These are phyloP conservation scores for Ophiostoma angusticollis DNA, from an alignment of 2,329 filamentous ascomycete genomes.

Conservation along the genomic window DNA sequence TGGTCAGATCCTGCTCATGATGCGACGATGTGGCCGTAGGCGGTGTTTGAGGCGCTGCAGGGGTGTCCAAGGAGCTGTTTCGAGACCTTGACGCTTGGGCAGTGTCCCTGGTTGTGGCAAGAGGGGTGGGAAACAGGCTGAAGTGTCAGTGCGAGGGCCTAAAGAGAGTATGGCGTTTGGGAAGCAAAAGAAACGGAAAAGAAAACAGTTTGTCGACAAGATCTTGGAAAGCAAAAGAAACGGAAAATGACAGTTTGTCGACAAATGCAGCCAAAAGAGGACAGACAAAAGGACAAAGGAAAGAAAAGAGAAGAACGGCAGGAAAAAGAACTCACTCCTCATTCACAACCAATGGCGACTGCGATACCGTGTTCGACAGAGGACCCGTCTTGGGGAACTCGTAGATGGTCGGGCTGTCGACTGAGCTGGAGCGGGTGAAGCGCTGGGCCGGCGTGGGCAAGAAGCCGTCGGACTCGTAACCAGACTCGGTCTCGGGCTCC, in stretches of 20 bases:
- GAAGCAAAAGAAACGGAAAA: too few species aligned
- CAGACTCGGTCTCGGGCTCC: background rate
- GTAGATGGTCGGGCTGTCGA: constrained; percentile 51
- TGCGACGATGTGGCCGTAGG: constrained; percentile 27
- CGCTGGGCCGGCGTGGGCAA: constrained; percentile 38
- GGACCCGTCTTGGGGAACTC: constrained; percentile 31
- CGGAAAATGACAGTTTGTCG: background rate
- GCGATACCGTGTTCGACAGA: constrained; percentile 7
- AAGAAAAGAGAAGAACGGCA: background rate
- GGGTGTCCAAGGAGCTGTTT: constrained; percentile 29
- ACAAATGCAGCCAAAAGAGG: background rate
- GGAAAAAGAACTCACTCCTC: constrained; percentile 1
- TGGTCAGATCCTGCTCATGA: constrained; percentile 31
- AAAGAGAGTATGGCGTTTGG: too few species aligned
- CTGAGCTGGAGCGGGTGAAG: constrained; percentile 40
- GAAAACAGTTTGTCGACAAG: background rate
- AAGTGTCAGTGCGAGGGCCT: too few species aligned
- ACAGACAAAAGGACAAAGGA: background rate
- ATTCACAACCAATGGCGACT: constrained; percentile 4
- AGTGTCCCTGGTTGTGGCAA: constrained; percentile 6
- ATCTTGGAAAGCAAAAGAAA: background rate
- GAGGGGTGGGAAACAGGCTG: constrained; percentile 5
- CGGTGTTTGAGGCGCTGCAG: constrained; percentile 31
- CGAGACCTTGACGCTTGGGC: constrained; percentile 19
- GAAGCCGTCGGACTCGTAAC: constrained; percentile 15